Evolutionary conservation across 805 yeast species (phyloP), one percentile per base, ranked within the genome.

Genomic region (Hemisphaericaspora nanyangensis): DNA sequence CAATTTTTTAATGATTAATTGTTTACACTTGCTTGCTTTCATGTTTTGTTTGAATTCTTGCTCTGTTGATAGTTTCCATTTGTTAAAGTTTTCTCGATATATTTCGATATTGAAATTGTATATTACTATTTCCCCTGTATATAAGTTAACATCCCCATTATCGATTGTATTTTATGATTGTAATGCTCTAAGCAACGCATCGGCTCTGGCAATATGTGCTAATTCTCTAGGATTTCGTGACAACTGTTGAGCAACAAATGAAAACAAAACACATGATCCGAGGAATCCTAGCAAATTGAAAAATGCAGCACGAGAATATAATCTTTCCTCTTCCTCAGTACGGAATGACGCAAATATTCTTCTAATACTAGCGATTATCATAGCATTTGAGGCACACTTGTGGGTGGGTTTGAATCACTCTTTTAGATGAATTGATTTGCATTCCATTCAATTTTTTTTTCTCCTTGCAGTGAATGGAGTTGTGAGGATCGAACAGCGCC

Each of bases 311-410:
- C 96, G 66, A 0, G 95, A 85, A 50, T 79, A 82, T 37, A 70
- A 65, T 36, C 90, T 65, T 56, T 88, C 95, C 50, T 87, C 95
- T 49, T 87, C 95, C 46, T 86, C 95, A 2, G 93, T 77, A 15
- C 96, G 63, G 53, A 87, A 86, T 4, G 93, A 82, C 17, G 89
- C 80, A 55, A 87, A 87, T 31, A 87, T 82, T 41, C 86, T 68
- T 34, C 95, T 64, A 31, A 88, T 76, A 52, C 88, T 86, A 31
- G 85, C 88, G 31, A 87, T 65, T 49, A 82, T 79, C 81, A 69
- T 77, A 36, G 4, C 35, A 26, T 33, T 22, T 3, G n/a, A n/a
- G n/a, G n/a, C n/a, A n/a, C n/a, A n/a, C n/a, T 16, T 17, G 34
- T 31, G 8, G n/a, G 8, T 18, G 34, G 5, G 26, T 20, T 7